phyloP scores from a whole-genome alignment of 352 stramenopile species.

The Pythium rishiriense region DNA sequence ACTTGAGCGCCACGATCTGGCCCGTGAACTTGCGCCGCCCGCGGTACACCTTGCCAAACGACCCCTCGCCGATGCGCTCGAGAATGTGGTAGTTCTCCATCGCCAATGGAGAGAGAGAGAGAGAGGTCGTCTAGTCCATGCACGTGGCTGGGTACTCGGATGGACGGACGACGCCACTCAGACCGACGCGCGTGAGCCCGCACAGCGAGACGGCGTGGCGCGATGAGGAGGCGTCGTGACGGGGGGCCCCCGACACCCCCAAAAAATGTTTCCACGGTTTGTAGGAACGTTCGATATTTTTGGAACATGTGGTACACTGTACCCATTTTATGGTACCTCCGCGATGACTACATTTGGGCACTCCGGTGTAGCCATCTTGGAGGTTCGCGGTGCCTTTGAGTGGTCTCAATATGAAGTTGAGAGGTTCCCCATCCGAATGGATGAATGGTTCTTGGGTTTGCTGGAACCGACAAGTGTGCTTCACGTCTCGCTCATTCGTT shows the following conservation, averaged over 20 bases:
- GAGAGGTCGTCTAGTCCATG: neutral
- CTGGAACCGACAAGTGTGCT: too few species aligned
- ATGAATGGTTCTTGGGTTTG: too few species aligned
- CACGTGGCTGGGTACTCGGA: too few species aligned
- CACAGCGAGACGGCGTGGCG: neutral
- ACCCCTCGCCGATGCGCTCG: conserved; percentile 91
- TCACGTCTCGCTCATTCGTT: too few species aligned
- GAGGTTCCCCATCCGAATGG: too few species aligned
- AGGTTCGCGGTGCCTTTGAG: too few species aligned
- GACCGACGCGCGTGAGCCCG: neutral
- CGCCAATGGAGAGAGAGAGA: neutral
- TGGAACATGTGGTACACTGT: conserved; percentile 6
- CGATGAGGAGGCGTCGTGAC: neutral
- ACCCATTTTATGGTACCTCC: neutral
- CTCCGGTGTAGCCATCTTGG: too few species aligned
- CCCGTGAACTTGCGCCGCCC: conserved; percentile 82
- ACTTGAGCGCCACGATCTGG: conserved; percentile 93
- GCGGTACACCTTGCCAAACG: conserved; percentile 87
- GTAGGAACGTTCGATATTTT: conserved; percentile 11
- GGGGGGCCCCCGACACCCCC: too few species aligned
- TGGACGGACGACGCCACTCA: neutral
- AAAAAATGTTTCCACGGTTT: neutral
- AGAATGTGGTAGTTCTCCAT: conserved; percentile 95
- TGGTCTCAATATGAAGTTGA: too few species aligned
- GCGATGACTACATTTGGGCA: conserved; percentile 7